Base-by-base conservation (phyloP, 2,329 filamentous ascomycete genomes). In the Trichoderma sp. region DNA sequence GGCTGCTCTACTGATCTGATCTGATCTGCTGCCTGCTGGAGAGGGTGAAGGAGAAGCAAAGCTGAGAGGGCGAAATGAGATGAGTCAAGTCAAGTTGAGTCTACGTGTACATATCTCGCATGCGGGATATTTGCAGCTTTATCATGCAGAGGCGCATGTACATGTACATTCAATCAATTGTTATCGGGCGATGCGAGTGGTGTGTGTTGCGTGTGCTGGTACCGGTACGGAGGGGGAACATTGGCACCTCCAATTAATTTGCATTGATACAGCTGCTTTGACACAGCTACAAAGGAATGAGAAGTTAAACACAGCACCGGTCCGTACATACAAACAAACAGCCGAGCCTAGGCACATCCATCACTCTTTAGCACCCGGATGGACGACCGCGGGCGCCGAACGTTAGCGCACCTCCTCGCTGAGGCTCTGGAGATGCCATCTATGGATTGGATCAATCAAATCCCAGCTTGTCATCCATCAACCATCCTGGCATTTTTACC, bases 51-150 rank as follows among this genome's bases (percentile, higher is more conserved):
- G 58, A 7, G 18, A 21, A n/a, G n/a, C 8, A 24, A 43, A 15
- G 51, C 6, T 43, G 26, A 39, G 18, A 6, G 32, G 47, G 5
- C 12, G 43, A 24, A n/a, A 18, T 53, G 47, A 53, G 47, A 21
- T 24, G 47, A 53, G 47, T 53, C n/a, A 21, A 47, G 14, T n/a
- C 39, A 6, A 8, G 39, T 3, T 12, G 47, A 53, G 47, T 53
- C 47, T 66, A 67, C 64, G 64, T 57, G 64, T 67, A 57, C 64
- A 57, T 26, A 28, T 28, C 64, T 57, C 47, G 47, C 64, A 39
- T 67, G 64, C 64, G 64, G 51, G 64, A 67, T 67, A 67, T 67
- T 67, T 67, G 51, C 51, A 24, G 65, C 53, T 58, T 68, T 68
- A 68, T 68, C 65, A 58, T 58, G 65, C 65, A 56, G 53, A 28